These are phyloP conservation scores for Marchantia paleacea DNA, from an alignment of 225 moss, liverwort and hornwort genomes.

Conservation along the genomic window DNA sequence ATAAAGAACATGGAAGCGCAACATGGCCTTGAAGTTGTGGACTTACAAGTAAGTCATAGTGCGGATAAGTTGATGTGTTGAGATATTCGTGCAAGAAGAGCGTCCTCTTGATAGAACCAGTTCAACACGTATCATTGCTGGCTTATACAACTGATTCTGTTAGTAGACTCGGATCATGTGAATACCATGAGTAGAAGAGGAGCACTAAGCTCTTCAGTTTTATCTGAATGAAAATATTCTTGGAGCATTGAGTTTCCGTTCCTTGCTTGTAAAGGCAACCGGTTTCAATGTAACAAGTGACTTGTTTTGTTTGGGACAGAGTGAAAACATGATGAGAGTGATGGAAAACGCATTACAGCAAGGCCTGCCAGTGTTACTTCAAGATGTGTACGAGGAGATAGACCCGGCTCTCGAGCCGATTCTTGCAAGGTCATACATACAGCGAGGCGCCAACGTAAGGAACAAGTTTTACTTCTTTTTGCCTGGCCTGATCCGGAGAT, in stretches of 20 bases:
- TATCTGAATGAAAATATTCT: too few relatives aligned
- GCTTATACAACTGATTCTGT: too few relatives aligned
- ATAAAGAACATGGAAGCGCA: slow-evolving; percentile 72
- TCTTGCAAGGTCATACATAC: slow-evolving; percentile 61
- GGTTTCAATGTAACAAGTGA: not conserved
- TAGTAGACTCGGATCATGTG: too few relatives aligned
- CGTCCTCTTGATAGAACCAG: too few relatives aligned
- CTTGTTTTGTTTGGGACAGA: slow-evolving; percentile 35
- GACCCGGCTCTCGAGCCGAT: slow-evolving; percentile 75
- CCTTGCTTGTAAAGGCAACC: not conserved
- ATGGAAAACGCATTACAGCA: slow-evolving; percentile 69
- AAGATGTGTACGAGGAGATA: slow-evolving; percentile 69
- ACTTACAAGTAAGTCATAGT: slow-evolving; percentile 50
- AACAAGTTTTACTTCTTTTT: not conserved
- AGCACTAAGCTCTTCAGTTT: too few relatives aligned
- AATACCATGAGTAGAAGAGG: too few relatives aligned
- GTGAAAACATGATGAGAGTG: slow-evolving; percentile 66
- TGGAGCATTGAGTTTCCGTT: not conserved
- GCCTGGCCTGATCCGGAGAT: not conserved
- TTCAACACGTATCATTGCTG: too few relatives aligned
- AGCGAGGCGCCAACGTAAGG: slow-evolving; percentile 57
- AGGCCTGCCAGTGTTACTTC: slow-evolving; percentile 64
- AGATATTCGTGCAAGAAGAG: too few relatives aligned
- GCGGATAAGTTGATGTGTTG: too few relatives aligned
- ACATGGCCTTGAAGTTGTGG: slow-evolving; percentile 61